Evolutionary conservation across 2,329 filamentous ascomycete genomes (phyloP), one percentile per base, ranked within the genome.

Genomic region (Alternaria sp.): DNA sequence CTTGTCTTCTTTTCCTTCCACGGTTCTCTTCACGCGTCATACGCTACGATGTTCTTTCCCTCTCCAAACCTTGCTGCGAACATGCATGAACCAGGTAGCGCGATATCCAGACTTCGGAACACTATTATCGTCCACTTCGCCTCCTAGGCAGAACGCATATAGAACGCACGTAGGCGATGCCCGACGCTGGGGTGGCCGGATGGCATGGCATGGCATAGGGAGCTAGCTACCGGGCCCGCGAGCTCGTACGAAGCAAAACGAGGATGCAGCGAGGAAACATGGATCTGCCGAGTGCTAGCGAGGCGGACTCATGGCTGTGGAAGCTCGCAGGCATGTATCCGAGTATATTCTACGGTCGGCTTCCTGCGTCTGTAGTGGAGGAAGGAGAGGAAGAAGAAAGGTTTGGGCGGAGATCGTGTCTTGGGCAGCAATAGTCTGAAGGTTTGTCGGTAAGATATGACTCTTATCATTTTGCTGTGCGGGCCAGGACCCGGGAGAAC

Each of bases 1-100:
- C 33, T 37, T 49, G 60, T 54, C 47, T 54, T 53, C 25, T 54
- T 55, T 61, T 58, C 26, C 18, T 46, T 25, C 28, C 49, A 41
- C 33, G 30, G 20, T 53, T 37, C 49, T 23, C 28, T 53, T 41
- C 49, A 53, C 28, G 37, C 37, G 49, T 37, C 49, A 37, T 37
- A 21, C 14, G 49, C 30, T 51, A 15, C 37, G 15, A 30, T n/a
- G 20, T 20, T 15, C 20, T 46, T 51, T 20, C 14, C 3, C 15
- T 21, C 8, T 33, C 8, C 49, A 41, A 53, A 53, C 30, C 14
- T 53, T 53, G n/a, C 30, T 41, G 30, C 53, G 15, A 20, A 41
- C 33, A 25, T 55, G 49, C 49, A 53, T 53, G 49, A 53, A 53
- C 49, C 30, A 30, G 49, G 49, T 53, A 53, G 49, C 49, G 49